phyloP scores from a whole-genome alignment of 441 rosid genomes.

The Manihot esculenta region DNA sequence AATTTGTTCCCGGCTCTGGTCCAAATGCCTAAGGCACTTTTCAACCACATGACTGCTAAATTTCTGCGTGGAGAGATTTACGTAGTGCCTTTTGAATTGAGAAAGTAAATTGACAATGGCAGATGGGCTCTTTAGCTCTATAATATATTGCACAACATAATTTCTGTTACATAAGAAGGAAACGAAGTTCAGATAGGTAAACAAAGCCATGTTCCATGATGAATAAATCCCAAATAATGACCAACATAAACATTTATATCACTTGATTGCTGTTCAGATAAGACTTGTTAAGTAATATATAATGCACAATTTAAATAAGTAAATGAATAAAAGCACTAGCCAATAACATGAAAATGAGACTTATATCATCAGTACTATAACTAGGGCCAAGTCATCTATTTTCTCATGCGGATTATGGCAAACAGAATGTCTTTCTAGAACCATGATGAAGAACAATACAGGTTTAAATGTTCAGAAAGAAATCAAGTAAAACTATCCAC shows the following conservation, averaged over 20 bases:
- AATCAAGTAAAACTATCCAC: not conserved
- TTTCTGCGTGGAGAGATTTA: slow-evolving; percentile 67
- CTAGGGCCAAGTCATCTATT: not conserved
- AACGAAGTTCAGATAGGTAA: slow-evolving; percentile 12
- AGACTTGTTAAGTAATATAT: not conserved
- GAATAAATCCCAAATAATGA: not conserved
- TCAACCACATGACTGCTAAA: slow-evolving; percentile 90
- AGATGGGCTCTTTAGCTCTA: slow-evolving; percentile 56
- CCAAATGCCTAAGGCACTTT: slow-evolving; percentile 55
- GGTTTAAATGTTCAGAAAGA: too few species aligned
- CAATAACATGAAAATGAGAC: not conserved
- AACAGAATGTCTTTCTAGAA: not conserved
- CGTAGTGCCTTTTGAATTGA: slow-evolving; percentile 67
- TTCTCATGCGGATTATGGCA: not conserved
- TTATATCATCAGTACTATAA: not conserved
- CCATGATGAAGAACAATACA: too few species aligned
- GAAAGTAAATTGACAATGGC: slow-evolving; percentile 44
- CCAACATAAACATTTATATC: not conserved
- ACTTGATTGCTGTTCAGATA: not conserved
- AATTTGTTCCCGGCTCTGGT: slow-evolving; percentile 63
- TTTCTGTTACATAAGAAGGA: slow-evolving; percentile 47
- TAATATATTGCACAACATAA: slow-evolving; percentile 73
- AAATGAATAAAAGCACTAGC: not conserved
- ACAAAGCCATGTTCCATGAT: not conserved
- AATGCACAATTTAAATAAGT: not conserved